Evolutionary conservation across 768 basidiomycete genomes (phyloP).

Genomic region (Podaxis mareebaensis): DNA sequence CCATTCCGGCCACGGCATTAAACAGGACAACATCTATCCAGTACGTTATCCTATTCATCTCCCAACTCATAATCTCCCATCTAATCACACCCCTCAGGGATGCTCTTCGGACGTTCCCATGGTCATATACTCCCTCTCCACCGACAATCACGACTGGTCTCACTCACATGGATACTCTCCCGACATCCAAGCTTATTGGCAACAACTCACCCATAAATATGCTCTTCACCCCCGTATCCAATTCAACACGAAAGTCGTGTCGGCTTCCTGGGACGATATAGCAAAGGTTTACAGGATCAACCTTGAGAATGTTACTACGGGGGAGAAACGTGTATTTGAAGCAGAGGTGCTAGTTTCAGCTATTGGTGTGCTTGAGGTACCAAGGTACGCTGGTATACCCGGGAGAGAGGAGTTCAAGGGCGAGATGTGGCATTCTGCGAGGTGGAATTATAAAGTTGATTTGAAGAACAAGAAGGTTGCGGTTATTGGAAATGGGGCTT

Average conservation of each 20-base stretch:
- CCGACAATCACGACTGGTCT: conserved; percentile 49
- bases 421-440: conserved; percentile 50
- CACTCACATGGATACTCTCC: conserved; percentile 39
- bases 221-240: conserved; percentile 38
- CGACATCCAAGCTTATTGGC: conserved; percentile 47
- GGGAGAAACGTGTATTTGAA: conserved; percentile 26
- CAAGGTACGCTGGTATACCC: conserved; percentile 35
- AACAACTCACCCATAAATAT: conserved; percentile 41
- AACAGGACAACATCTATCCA: conserved; percentile 38
- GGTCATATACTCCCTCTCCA: conserved; percentile 48
- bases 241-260: conserved; percentile 45
- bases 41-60: conserved; percentile 18
- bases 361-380: conserved; percentile 47
- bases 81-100: conserved; percentile 29
- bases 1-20: not conserved
- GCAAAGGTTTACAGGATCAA: conserved; percentile 37
- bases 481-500: conserved; percentile 60
- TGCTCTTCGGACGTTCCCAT: conserved; percentile 44
- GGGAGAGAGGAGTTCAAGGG: conserved; percentile 46
- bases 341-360: conserved; percentile 56
- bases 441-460: conserved; percentile 43
- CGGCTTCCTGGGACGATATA: conserved; percentile 45
- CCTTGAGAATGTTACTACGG: conserved; percentile 33
- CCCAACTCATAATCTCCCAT: not conserved
- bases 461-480: conserved; percentile 50